Evolutionary conservation across 2,329 filamentous ascomycete genomes (phyloP), one percentile per base, ranked within the genome.

Genomic region (Claviceps maximensis): DNA sequence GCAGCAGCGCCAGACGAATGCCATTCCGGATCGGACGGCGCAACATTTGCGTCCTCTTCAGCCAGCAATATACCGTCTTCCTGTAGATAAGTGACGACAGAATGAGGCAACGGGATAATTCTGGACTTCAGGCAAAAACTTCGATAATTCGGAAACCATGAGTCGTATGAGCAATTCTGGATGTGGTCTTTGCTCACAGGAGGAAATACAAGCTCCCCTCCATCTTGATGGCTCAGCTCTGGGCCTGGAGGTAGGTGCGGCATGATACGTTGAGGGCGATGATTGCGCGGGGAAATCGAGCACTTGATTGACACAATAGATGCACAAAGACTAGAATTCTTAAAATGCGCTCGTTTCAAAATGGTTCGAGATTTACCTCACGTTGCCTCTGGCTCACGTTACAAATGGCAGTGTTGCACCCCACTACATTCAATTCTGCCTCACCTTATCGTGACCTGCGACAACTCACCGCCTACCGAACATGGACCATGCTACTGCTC

Each of bases 51-150:
- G 25, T 82, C 76, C 57, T 87, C 85, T 52, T 86, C 80, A 4
- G 87, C 89, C 6, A 98, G 77, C 49, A 96, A 75, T 61, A 98
- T 97, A 59, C 93, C 90, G 64, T 98, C 93, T 63, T 89, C 86
- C 56, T 86, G 86, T 27, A 98, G 82, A 67, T 97, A 98, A 50
- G 84, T 76, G 49, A 97, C 71, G 65, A 97, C 95, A 3, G 82
- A 75, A 3, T 76, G 67, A 0, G 86, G 79, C 6, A 98, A 77
- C 1, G 87, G 83, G 50, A 98, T 84, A 42, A 95, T 82, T 31
- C 87, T 82, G 2, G 91, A 89, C 72, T 91, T 93, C 45, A 95
- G 86, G 36, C 89, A 89, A 48, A 87, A 78, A 8, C 80, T 74
- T 55, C 87, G 84, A 66, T 94, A 95, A 77, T 79, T 84, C 48